A percentile compares a stretch with the other conserved stretches of the same genome.
Evolutionary conservation across 495 filamentous ascomycete species (phyloP).

Genomic region (Hypoxylon perforatum): DNA sequence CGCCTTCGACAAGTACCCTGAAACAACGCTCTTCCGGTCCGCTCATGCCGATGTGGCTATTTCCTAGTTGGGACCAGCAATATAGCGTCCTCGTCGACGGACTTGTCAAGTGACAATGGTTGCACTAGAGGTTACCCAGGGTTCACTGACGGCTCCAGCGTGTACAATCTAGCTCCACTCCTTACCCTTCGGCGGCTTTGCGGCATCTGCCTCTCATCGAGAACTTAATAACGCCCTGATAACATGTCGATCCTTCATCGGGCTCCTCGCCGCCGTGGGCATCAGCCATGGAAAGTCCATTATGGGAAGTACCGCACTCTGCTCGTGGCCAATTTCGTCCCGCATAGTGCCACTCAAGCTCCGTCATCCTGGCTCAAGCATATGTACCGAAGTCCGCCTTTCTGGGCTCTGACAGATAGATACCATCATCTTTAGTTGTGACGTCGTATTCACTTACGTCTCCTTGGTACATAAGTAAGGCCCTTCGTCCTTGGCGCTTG

Average conservation of each 20-base stretch:
- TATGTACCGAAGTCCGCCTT: conserved; percentile 31
- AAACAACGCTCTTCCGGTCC: conserved; percentile 57
- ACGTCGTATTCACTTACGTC: conserved; percentile 28
- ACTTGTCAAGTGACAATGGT: conserved; percentile 50
- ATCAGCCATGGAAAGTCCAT: conserved; percentile 8
- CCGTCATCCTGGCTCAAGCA: conserved; percentile 14
- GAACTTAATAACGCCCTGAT: conserved; percentile 37
- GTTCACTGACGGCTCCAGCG: conserved; percentile 15
- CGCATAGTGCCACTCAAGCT: conserved; percentile 19
- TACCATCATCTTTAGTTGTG: conserved; percentile 16
- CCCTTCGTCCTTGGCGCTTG: conserved; percentile 23
- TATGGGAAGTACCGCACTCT: conserved; percentile 34
- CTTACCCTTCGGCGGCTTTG: conserved; percentile 47
- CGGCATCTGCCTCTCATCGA: conserved; percentile 43
- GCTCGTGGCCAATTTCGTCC: conserved; percentile 19
- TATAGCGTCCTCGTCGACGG: conserved; percentile 27
- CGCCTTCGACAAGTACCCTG: conserved; percentile 32
- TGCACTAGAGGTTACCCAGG: conserved; percentile 27
- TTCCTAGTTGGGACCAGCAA: conserved; percentile 42
- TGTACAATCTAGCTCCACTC: conserved; percentile 38
- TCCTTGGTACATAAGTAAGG: conserved; percentile 33
- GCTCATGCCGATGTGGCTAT: conserved; percentile 58
- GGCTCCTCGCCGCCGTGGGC: conserved; percentile 17
- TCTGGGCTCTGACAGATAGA: conserved; percentile 27
- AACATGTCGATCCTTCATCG: conserved; percentile 42